Conservation (phyloP, 1,139 yeast species). For the Nakaseomyces sp. region DNA sequence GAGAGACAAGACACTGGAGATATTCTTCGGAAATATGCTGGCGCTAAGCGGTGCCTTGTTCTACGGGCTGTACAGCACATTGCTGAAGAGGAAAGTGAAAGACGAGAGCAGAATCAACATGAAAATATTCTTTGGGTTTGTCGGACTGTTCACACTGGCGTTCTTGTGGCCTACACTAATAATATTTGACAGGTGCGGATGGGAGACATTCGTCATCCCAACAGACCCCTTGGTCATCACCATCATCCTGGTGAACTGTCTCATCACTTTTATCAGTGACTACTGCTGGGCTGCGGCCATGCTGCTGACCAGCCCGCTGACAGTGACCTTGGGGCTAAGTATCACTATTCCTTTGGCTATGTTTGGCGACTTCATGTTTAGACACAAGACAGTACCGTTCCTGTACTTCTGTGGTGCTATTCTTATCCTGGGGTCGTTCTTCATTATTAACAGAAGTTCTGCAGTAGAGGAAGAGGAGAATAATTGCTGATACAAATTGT, state of each 20-base stretch:
- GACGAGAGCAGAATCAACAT: constrained; percentile 72
- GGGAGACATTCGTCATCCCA: constrained; percentile 70
- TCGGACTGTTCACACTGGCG: constrained; percentile 71
- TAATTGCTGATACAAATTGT: not conserved
- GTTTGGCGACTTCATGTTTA: constrained; percentile 40
- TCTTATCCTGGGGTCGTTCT: constrained; percentile 72
- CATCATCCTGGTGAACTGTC: constrained; percentile 55
- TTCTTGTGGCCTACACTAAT: constrained; percentile 79
- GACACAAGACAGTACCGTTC: constrained; percentile 50
- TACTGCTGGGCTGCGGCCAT: constrained; percentile 95
- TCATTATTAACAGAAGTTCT: constrained; percentile 73
- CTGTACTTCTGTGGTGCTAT: constrained; percentile 71
- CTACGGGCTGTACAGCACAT: constrained; percentile 86
- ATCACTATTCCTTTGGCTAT: constrained; percentile 91
- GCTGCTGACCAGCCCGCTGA: constrained; percentile 82
- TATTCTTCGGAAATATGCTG: constrained; percentile 64
- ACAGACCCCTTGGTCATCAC: constrained; percentile 42
- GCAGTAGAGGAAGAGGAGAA: constrained; percentile 37
- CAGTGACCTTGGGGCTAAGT: constrained; percentile 90
- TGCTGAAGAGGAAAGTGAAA: constrained; percentile 63
- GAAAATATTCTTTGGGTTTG: constrained; percentile 86
- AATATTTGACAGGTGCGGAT: constrained; percentile 49
- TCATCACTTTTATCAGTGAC: constrained; percentile 77
- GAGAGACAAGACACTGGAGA: constrained; percentile 24
- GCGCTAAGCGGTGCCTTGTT: constrained; percentile 79